phyloP scores from a whole-genome alignment of 176 grass and related monocot genomes.

The Cenchrus americanus region DNA sequence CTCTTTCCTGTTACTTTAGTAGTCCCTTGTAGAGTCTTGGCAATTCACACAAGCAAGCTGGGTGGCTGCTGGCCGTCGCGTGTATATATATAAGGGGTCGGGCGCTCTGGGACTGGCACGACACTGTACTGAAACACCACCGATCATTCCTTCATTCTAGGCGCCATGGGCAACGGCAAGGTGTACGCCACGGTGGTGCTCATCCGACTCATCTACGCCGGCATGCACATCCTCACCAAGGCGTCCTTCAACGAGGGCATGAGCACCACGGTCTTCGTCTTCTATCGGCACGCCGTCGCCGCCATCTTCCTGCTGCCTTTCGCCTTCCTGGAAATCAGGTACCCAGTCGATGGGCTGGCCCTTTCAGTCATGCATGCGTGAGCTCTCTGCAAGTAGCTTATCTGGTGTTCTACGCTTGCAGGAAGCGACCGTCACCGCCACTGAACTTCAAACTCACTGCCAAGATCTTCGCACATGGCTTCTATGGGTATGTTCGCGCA shows the following conservation, averaged over 20 bases:
- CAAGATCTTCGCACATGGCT: conserved; percentile 61
- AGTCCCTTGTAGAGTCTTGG: conserved; percentile 1
- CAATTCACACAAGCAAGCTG: conserved; percentile 29
- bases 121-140: conserved; percentile 8
- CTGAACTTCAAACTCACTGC: conserved; percentile 40
- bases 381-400: background rate
- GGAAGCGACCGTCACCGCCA: conserved; percentile 49
- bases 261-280: conserved; percentile 68
- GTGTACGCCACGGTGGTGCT: conserved; percentile 60
- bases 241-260: conserved; percentile 65
- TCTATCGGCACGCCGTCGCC: conserved; percentile 71
- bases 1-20: conserved; percentile 28
- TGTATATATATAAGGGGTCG: conserved; percentile 27
- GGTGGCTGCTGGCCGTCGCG: background rate
- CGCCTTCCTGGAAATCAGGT: conserved; percentile 69
- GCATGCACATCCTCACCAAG: conserved; percentile 74
- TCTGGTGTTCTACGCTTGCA: conserved; percentile 21
- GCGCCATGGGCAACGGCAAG: conserved; percentile 49
- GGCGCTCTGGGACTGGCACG: background rate
- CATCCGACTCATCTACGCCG: conserved; percentile 64
- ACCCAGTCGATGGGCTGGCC: background rate
- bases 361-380: background rate
- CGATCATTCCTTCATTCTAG: background rate
- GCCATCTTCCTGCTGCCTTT: conserved; percentile 58
- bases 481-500: conserved; percentile 50